phyloP scores from a whole-genome alignment of 2,329 filamentous ascomycete species.

The Teratosphaeria zuluensis region DNA sequence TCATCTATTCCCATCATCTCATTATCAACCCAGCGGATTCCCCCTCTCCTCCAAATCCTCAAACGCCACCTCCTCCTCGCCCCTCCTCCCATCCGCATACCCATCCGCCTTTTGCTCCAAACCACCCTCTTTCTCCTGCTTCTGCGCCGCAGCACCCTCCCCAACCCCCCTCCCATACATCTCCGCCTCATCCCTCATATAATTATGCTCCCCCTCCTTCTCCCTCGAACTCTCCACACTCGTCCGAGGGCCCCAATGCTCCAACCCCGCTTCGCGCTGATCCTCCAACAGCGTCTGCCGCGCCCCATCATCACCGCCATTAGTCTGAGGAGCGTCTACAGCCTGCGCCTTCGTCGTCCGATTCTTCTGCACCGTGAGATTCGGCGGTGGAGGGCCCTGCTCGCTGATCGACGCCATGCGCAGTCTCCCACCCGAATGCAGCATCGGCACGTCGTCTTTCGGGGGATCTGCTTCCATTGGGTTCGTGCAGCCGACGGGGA shows the following conservation, averaged over 20 bases:
- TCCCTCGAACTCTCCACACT: slow-evolving; percentile 1
- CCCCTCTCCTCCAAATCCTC: slow-evolving; percentile 21
- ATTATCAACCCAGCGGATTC: slow-evolving; percentile 17
- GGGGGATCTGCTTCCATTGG: slow-evolving; percentile 13
- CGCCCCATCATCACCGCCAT: background rate
- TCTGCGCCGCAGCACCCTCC: background rate
- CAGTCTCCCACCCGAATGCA: slow-evolving; percentile 14
- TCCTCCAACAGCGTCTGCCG: background rate
- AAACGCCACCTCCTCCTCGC: slow-evolving; percentile 12
- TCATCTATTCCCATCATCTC: background rate
- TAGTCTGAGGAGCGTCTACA: background rate
- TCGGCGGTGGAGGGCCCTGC: background rate
- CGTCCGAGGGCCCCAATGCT: background rate
- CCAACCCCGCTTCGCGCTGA: background rate
- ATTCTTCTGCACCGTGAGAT: background rate
- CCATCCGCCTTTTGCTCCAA: background rate
- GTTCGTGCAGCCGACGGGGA: slow-evolving; percentile 55
- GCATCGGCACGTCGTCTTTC: slow-evolving; percentile 17
- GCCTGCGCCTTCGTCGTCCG: background rate
- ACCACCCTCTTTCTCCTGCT: background rate
- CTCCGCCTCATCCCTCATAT: slow-evolving; percentile 5
- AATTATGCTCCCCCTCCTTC: slow-evolving; percentile 9
- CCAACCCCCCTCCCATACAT: background rate
- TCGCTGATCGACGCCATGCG: slow-evolving; percentile 24
- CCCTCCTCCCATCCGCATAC: background rate